Evolutionary conservation across 805 yeast species (phyloP).

Genomic region (Sugiyamaella americana): DNA sequence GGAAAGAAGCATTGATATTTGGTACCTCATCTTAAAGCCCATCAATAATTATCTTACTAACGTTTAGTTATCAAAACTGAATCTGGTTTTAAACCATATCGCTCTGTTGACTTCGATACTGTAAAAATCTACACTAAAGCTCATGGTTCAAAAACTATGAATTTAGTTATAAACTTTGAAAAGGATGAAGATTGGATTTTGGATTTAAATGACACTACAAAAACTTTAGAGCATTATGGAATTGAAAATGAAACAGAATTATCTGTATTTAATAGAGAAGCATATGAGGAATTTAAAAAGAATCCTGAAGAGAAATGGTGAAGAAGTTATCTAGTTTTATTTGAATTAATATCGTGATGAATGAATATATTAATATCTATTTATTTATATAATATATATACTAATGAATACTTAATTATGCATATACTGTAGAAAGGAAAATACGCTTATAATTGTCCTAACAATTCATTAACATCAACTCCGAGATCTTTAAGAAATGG

Average conservation of each 20-base stretch:
- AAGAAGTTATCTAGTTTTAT: background rate
- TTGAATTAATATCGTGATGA: no score
- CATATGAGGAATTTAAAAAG: conserved; percentile 59
- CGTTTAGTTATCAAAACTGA: conserved; percentile 43
- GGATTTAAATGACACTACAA: conserved; percentile 31
- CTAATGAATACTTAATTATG: no score
- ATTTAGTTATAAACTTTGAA: conserved; percentile 83
- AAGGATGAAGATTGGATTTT: conserved; percentile 74
- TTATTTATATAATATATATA: no score
- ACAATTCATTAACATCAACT: background rate
- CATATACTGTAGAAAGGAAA: no score
- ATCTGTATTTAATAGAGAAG: conserved; percentile 66
- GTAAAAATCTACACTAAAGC: conserved; percentile 90
- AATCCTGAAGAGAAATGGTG: conserved; percentile 93
- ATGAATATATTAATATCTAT: no score
- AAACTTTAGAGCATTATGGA: conserved; percentile 46
- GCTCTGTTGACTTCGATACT: conserved; percentile 67
- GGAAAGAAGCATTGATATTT: no score
- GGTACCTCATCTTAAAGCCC: background rate
- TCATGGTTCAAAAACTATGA: conserved; percentile 89
- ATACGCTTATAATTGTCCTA: no score
- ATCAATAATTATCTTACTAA: no score
- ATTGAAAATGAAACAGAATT: conserved; percentile 87
- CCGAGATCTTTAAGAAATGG: background rate
- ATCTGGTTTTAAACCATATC: conserved; percentile 74